These are phyloP conservation scores for Nepenthes alata DNA, from an alignment of 179 eudicot species.

Conservation along the genomic window DNA sequence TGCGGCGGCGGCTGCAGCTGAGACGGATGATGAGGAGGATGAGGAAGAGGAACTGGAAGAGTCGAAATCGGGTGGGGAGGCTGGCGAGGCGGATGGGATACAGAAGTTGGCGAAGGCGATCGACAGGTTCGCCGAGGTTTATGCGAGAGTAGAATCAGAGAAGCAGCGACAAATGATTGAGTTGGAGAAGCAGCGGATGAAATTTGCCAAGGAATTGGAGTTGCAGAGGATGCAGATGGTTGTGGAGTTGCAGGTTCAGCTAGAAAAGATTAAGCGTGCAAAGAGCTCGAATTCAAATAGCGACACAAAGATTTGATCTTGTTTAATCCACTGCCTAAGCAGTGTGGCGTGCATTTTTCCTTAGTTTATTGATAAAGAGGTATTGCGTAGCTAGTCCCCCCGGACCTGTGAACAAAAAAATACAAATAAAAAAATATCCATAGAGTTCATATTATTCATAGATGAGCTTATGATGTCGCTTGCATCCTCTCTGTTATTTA, in stretches of 20 bases:
- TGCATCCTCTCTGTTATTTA: too few species aligned
- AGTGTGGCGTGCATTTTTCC: too few species aligned
- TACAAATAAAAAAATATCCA: too few species aligned
- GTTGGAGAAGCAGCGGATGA: slow-evolving; percentile 86
- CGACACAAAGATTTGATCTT: too few species aligned
- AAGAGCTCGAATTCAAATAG: slow-evolving; percentile 29
- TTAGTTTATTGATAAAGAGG: too few species aligned
- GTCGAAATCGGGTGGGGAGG: slow-evolving; percentile 14
- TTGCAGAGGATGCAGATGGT: slow-evolving; percentile 83
- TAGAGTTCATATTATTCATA: too few species aligned
- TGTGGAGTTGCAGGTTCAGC: slow-evolving; percentile 78
- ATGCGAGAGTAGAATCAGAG: slow-evolving; percentile 56
- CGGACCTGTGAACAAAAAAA: too few species aligned
- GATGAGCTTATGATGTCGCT: too few species aligned
- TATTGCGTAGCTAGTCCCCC: too few species aligned
- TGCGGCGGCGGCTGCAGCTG: slow-evolving; percentile 41
- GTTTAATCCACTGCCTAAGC: too few species aligned
- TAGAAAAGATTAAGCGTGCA: slow-evolving; percentile 63
- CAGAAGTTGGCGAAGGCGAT: slow-evolving; percentile 59
- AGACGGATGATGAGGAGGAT: slow-evolving; percentile 27
- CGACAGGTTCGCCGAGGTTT: slow-evolving; percentile 67
- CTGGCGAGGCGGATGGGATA: slow-evolving; percentile 34
- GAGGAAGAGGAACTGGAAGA: slow-evolving; percentile 29
- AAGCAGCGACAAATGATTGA: slow-evolving; percentile 78
- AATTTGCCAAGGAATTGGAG: slow-evolving; percentile 74